These are phyloP conservation scores for Coniochaeta hoffmannii DNA, from an alignment of 2,329 filamentous ascomycete genomes.

Conservation along the genomic window DNA sequence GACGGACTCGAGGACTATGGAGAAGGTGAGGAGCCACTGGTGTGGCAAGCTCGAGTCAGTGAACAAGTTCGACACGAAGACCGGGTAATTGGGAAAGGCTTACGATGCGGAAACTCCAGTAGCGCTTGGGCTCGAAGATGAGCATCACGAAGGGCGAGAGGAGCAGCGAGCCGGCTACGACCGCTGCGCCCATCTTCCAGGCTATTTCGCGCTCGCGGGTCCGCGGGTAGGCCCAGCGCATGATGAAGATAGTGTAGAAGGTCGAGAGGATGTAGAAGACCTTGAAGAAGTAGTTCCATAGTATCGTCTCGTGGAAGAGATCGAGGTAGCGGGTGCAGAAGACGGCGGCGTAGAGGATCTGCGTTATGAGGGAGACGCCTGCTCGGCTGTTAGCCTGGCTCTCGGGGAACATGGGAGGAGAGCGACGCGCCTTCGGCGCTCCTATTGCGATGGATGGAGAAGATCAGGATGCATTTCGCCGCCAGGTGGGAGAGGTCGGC, in stretches of 20 bases:
- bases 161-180: conserved; percentile 56
- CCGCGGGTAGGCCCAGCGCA: conserved; percentile 79
- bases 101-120: conserved; percentile 45
- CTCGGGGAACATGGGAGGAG: background rate
- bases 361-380: conserved; percentile 88
- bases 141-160: conserved; percentile 66
- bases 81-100: conserved; percentile 14
- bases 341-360: conserved; percentile 78
- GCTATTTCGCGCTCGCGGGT: conserved; percentile 86
- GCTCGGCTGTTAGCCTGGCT: conserved; percentile 3
- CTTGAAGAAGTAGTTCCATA: conserved; percentile 79
- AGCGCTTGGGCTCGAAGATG: conserved; percentile 47
- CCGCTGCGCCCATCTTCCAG: conserved; percentile 80
- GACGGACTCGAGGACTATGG: conserved; percentile 83
- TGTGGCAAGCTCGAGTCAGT: conserved; percentile 6
- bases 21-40: conserved; percentile 51
- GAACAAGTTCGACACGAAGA: background rate
- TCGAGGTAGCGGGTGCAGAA: conserved; percentile 86
- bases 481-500: conserved; percentile 78
- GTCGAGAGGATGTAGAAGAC: conserved; percentile 80
- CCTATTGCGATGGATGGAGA: conserved; percentile 79
- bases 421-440: conserved; percentile 64
- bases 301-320: conserved; percentile 51
- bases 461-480: conserved; percentile 86
- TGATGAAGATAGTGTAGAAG: conserved; percentile 78